A percentile compares a stretch with the other conserved stretches of the same genome.
These are phyloP conservation scores for Jacaranda copaia DNA, from an alignment of 257 asterid species.

Conservation along the genomic window DNA sequence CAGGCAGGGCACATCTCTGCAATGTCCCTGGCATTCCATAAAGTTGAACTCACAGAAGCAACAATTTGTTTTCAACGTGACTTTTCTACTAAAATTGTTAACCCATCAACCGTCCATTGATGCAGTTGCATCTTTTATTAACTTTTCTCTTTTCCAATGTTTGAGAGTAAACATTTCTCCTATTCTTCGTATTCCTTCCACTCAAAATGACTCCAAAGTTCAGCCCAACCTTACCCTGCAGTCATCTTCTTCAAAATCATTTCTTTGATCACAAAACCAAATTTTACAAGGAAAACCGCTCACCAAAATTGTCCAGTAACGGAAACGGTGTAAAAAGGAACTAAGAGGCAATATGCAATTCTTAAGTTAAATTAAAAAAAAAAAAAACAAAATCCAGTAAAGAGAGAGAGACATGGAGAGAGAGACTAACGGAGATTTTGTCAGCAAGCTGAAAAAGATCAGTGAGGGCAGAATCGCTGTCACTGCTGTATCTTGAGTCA, in stretches of 20 bases:
- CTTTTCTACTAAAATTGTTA: conserved; percentile 9
- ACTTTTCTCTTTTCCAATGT: background rate
- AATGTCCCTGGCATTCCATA: background rate
- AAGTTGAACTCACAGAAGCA: background rate
- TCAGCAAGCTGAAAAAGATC: conserved; percentile 70
- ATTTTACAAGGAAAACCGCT: background rate
- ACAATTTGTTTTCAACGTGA: background rate
- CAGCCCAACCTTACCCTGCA: background rate
- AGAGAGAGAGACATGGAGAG: background rate
- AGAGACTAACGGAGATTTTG: conserved; percentile 65
- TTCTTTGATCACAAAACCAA: conserved; percentile 5
- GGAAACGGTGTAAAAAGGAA: background rate
- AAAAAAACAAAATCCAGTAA: background rate
- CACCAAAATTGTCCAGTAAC: background rate
- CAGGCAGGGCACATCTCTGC: background rate
- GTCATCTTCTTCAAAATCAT: conserved; percentile 8
- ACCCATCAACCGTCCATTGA: background rate
- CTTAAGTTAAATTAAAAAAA: background rate
- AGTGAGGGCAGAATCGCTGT: conserved; percentile 67
- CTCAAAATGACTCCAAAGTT: background rate
- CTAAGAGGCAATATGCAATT: background rate
- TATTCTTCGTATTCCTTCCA: too few species aligned
- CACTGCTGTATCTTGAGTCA: conserved; percentile 70
- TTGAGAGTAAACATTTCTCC: too few species aligned
- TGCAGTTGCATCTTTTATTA: background rate